phyloP scores from a whole-genome alignment of 2,329 filamentous ascomycete species.

The Aureobasidium zeae region DNA sequence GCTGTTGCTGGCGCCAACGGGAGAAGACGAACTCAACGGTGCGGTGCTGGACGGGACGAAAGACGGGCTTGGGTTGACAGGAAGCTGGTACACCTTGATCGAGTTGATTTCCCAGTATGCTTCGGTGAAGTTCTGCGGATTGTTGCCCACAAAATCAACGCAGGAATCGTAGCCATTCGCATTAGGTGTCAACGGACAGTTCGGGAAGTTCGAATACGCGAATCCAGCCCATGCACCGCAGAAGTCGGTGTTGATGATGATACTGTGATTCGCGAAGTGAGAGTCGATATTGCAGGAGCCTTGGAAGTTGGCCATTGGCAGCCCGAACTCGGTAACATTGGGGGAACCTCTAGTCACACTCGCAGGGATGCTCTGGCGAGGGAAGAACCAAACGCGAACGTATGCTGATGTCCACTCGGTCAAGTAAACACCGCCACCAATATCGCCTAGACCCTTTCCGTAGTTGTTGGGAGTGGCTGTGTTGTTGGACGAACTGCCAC shows the following conservation, averaged over 20 bases:
- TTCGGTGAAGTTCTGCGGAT: constrained; percentile 25
- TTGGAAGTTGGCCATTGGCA: constrained; percentile 54
- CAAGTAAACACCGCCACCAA: constrained; percentile 28
- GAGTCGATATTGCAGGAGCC: constrained; percentile 30
- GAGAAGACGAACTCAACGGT: constrained; percentile 10
- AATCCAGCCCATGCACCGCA: constrained; percentile 32
- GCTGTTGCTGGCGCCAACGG: constrained; percentile 16
- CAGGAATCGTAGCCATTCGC: constrained; percentile 23
- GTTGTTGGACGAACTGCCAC: constrained; percentile 22
- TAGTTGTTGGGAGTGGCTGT: constrained; percentile 26
- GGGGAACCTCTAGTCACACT: constrained; percentile 42
- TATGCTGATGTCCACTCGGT: constrained; percentile 29
- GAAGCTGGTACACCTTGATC: constrained; percentile 33
- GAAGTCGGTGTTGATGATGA: constrained; percentile 34
- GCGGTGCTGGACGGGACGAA: constrained; percentile 4
- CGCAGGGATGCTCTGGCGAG: constrained; percentile 26
- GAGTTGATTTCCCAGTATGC: constrained; percentile 36
- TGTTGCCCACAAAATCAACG: constrained; percentile 27
- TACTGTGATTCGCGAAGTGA: constrained; percentile 31
- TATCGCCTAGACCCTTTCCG: constrained; percentile 25
- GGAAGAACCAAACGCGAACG: constrained; percentile 31
- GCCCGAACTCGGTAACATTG: constrained; percentile 53
- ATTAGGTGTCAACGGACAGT: constrained; percentile 24
- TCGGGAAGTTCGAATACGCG: constrained; percentile 23
- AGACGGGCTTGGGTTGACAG: constrained; percentile 15